phyloP scores from a whole-genome alignment of 495 filamentous ascomycete genomes.

The Xylaria grammica region DNA sequence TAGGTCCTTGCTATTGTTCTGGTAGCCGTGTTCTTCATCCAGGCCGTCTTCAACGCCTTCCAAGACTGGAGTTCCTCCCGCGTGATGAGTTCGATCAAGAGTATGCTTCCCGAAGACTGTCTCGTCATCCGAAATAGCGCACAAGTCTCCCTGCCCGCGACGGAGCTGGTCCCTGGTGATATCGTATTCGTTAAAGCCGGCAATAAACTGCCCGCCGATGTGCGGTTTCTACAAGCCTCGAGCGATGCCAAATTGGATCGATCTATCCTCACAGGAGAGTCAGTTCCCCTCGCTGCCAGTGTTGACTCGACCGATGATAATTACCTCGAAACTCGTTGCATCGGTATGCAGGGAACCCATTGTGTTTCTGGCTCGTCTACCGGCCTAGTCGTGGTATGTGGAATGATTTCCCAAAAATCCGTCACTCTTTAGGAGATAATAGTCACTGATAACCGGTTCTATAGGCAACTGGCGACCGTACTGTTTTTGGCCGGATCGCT shows the following conservation, averaged over 20 bases:
- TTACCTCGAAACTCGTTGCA: slow-evolving; percentile 74
- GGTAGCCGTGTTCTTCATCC: slow-evolving; percentile 66
- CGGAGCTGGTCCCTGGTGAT: slow-evolving; percentile 71
- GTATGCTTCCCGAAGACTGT: slow-evolving; percentile 71
- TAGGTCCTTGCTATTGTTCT: slow-evolving; percentile 68
- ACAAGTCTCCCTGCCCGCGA: slow-evolving; percentile 53
- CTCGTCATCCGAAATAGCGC: slow-evolving; percentile 63
- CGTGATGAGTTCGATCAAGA: slow-evolving; percentile 70
- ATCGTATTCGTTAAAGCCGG: slow-evolving; percentile 66
- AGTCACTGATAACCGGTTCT: neutral
- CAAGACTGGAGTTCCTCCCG: slow-evolving; percentile 66
- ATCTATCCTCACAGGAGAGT: slow-evolving; percentile 70
- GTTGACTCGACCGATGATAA: slow-evolving; percentile 68
- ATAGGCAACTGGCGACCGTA: slow-evolving; percentile 53
- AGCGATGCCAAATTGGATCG: slow-evolving; percentile 75
- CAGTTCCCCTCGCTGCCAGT: slow-evolving; percentile 63
- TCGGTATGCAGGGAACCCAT: slow-evolving; percentile 74
- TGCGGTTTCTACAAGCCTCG: slow-evolving; percentile 67
- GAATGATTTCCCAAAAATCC: neutral
- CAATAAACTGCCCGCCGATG: slow-evolving; percentile 71
- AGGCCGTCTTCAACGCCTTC: slow-evolving; percentile 71
- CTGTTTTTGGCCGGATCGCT: slow-evolving; percentile 73
- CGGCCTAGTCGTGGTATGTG: slow-evolving; percentile 61
- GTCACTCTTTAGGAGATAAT: neutral
- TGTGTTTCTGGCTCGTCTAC: slow-evolving; percentile 69